Base-by-base conservation (phyloP, 164 flowering plant species). In the Cinnamomum chago region DNA sequence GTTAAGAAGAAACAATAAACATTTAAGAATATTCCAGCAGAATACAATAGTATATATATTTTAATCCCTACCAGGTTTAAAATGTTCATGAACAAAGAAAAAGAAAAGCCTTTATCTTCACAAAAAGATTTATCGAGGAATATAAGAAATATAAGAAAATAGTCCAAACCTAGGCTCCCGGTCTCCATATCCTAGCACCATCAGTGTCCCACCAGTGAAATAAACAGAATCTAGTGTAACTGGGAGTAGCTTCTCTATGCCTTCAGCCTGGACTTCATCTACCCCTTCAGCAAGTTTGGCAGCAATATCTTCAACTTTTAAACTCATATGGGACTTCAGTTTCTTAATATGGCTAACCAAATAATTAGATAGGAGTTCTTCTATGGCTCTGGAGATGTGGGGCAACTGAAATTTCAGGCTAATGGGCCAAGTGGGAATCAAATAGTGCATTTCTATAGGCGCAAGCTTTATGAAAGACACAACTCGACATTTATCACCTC, bases 151-250 rank as follows among this genome's bases (percentile, higher is more conserved):
- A 30, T 30, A 30, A 30, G 33, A 76, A 20, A 58, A 30, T 25
- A 47, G 50, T 40, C 22, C 77, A 75, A 75, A 93, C 99, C 99
- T 88, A 24, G 98, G 95, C 79, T 94, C 99, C 66, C 76, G 83
- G 67, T 89, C 89, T 74, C 98, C 98, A 80, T 90, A 94, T 77
- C 92, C 98, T 72, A 92, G 88, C 50, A 96, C 83, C 97, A 96
- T 87, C 77, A 94, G 76, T 33, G 93, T 83, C 71, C 98, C 99
- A 40, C 87, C 90, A 76, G 86, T 87, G 77, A 94, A 96, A 83
- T 88, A 77, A 67, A 96, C 91, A 81, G 97, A 91, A 85, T 94
- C 99, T 62, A 96, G 80, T 10, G 85, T 83, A 67, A 96, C 84
- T 5, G 98, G 98, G 80, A 92, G 85, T 84, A 83, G 81, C 75